phyloP scores from a whole-genome alignment of 257 asterid species.

The Paraleonurus japonicus region DNA sequence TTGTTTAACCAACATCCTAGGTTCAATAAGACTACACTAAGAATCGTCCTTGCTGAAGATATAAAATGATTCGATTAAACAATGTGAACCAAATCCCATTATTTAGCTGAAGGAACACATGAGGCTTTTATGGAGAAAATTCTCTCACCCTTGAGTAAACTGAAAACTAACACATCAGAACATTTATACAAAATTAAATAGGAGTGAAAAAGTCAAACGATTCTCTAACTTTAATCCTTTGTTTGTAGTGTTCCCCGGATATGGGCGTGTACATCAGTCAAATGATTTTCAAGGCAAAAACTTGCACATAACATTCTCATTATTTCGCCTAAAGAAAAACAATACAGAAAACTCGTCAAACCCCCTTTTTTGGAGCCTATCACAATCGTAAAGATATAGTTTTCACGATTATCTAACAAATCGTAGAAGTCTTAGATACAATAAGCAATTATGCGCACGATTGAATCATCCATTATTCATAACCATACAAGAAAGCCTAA shows the following conservation, averaged over 20 bases:
- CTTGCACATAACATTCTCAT: not conserved
- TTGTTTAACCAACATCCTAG: too few relatives aligned
- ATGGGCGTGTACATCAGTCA: not conserved
- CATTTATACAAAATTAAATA: not conserved
- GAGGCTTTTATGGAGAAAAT: not conserved
- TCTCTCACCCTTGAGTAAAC: not conserved
- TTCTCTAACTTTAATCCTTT: not conserved
- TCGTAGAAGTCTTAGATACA: not conserved
- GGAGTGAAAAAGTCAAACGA: not conserved
- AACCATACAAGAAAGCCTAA: not conserved
- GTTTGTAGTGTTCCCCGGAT: not conserved
- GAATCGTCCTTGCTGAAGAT: constrained; percentile 6
- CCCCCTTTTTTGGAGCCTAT: constrained; percentile 12
- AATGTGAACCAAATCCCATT: not conserved
- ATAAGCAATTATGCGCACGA: constrained; percentile 5
- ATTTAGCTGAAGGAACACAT: not conserved
- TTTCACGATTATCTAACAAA: constrained; percentile 12
- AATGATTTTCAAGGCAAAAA: not conserved
- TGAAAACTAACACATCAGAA: not conserved
- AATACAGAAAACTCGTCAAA: not conserved
- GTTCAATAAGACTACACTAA: too few relatives aligned
- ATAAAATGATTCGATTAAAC: not conserved
- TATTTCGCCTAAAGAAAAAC: not conserved
- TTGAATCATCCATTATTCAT: not conserved
- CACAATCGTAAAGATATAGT: constrained; percentile 2